These are phyloP conservation scores for Colletotrichum kahawae DNA, from an alignment of 2,329 filamentous ascomycete species.

Conservation along the genomic window DNA sequence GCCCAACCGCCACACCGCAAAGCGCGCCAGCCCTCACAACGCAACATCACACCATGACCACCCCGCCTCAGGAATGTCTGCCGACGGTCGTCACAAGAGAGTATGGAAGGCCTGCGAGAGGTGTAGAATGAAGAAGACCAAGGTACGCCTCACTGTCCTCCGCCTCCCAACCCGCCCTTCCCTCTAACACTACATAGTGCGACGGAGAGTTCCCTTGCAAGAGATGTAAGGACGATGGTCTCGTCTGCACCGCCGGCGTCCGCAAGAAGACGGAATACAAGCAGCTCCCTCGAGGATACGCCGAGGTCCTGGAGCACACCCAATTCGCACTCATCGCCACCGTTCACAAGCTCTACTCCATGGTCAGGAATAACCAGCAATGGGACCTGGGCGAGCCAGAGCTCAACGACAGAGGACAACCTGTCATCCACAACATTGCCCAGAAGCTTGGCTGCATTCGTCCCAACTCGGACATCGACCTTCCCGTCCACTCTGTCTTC, in stretches of 20 bases:
- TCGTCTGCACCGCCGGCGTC: slow-evolving; percentile 67
- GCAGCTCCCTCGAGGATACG: slow-evolving; percentile 67
- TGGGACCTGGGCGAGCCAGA: slow-evolving; percentile 70
- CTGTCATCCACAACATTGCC: slow-evolving; percentile 70
- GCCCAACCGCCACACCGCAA: slow-evolving; percentile 55
- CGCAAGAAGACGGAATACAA: slow-evolving; percentile 74
- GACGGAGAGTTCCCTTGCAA: slow-evolving; percentile 71
- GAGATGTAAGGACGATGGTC: slow-evolving; percentile 68
- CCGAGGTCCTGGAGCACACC: slow-evolving; percentile 69
- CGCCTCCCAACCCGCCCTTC: neutral
- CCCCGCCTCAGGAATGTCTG: slow-evolving; percentile 38
- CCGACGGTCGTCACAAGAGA: slow-evolving; percentile 64
- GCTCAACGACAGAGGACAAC: slow-evolving; percentile 66
- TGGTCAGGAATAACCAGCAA: slow-evolving; percentile 62
- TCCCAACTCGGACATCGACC: slow-evolving; percentile 64
- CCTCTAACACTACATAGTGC: slow-evolving; percentile 46
- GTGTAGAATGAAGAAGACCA: slow-evolving; percentile 74
- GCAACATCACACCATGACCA: slow-evolving; percentile 43
- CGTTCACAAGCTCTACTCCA: slow-evolving; percentile 69
- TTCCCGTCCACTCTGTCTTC: slow-evolving; percentile 63
- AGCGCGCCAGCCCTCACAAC: slow-evolving; percentile 50
- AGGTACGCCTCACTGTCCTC: slow-evolving; percentile 46
- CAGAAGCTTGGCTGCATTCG: slow-evolving; percentile 68
- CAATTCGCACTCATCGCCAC: slow-evolving; percentile 69
- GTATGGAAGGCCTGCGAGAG: slow-evolving; percentile 72